phyloP scores from a whole-genome alignment of 2,329 filamentous ascomycete genomes.

The Neopestalotiopsis rosae region DNA sequence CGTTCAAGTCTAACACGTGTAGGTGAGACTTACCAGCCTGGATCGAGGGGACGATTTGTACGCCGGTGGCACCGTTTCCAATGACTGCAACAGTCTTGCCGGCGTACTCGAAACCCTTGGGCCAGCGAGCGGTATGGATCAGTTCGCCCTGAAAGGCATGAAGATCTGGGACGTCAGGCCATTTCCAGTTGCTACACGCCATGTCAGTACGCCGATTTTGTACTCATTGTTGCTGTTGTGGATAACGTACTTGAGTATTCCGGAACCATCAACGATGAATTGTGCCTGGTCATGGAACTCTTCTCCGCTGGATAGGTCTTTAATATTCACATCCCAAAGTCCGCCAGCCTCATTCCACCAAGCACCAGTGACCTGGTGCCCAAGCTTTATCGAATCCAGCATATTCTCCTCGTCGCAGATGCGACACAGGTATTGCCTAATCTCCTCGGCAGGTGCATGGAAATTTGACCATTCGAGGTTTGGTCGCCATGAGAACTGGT shows the following conservation, averaged over 20 bases:
- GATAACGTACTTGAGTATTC: conserved; percentile 53
- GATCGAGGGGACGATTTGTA: conserved; percentile 59
- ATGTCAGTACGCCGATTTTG: background rate
- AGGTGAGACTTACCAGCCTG: conserved; percentile 42
- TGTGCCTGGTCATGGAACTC: conserved; percentile 51
- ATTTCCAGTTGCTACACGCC: conserved; percentile 52
- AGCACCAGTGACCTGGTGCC: conserved; percentile 47
- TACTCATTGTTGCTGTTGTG: background rate
- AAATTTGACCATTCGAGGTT: conserved; percentile 66
- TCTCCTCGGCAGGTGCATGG: conserved; percentile 60
- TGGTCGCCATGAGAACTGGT: conserved; percentile 66
- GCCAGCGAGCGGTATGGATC: conserved; percentile 61
- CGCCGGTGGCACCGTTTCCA: conserved; percentile 59
- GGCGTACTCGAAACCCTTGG: conserved; percentile 51
- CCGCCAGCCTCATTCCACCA: conserved; percentile 50
- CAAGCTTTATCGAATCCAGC: conserved; percentile 47
- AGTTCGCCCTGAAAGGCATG: conserved; percentile 52
- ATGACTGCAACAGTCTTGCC: conserved; percentile 61
- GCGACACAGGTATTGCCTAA: conserved; percentile 56
- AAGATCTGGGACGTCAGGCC: conserved; percentile 54
- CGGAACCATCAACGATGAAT: conserved; percentile 55
- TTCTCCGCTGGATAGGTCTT: conserved; percentile 42
- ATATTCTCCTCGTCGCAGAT: conserved; percentile 55
- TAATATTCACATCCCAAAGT: conserved; percentile 48
- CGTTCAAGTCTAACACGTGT: background rate